A percentile compares a stretch with the other conserved stretches of the same genome.
Conservation (phyloP, 2,329 filamentous ascomycete genomes). For the Cercospora sp. region DNA sequence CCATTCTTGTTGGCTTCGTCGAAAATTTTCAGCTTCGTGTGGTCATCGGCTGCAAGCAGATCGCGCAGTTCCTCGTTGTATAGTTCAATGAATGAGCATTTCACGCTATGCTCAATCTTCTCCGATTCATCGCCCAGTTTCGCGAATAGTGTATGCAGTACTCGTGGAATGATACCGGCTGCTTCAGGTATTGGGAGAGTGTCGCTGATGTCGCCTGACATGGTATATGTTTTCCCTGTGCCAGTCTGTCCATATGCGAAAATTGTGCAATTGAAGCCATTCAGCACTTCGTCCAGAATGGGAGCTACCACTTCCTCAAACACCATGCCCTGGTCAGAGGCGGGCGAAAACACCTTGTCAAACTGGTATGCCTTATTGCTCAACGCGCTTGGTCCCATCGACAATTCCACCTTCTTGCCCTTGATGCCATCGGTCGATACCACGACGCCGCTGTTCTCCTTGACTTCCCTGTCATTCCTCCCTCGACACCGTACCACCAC, state of each 20-base stretch:
- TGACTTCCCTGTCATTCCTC: constrained; percentile 86
- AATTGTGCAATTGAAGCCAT: constrained; percentile 96
- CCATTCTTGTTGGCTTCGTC: constrained; percentile 86
- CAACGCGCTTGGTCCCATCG: constrained; percentile 87
- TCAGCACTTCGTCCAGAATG: constrained; percentile 90
- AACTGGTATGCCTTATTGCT: constrained; percentile 97
- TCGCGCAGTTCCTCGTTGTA: constrained; percentile 98
- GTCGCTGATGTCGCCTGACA: constrained; percentile 96
- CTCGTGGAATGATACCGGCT: constrained; percentile 92
- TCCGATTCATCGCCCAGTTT: constrained; percentile 67
- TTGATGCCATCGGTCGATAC: constrained; percentile 85
- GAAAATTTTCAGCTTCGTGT: constrained; percentile 87
- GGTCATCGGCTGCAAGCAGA: constrained; percentile 78
- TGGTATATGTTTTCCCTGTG: constrained; percentile 98
- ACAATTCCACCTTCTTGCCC: constrained; percentile 79
- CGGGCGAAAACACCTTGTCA: constrained; percentile 94
- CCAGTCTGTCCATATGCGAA: constrained; percentile 98
- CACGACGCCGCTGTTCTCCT: constrained; percentile 92
- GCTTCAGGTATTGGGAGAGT: constrained; percentile 86
- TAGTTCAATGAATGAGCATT: constrained; percentile 97
- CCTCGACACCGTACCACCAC: constrained; percentile 94
- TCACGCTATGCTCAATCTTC: constrained; percentile 84
- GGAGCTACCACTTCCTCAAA: constrained; percentile 95
- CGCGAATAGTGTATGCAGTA: constrained; percentile 80
- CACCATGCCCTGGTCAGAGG: constrained; percentile 88